These are phyloP conservation scores for Gaultheria prostrata DNA, from an alignment of 148 eudicot species.

Conservation along the genomic window DNA sequence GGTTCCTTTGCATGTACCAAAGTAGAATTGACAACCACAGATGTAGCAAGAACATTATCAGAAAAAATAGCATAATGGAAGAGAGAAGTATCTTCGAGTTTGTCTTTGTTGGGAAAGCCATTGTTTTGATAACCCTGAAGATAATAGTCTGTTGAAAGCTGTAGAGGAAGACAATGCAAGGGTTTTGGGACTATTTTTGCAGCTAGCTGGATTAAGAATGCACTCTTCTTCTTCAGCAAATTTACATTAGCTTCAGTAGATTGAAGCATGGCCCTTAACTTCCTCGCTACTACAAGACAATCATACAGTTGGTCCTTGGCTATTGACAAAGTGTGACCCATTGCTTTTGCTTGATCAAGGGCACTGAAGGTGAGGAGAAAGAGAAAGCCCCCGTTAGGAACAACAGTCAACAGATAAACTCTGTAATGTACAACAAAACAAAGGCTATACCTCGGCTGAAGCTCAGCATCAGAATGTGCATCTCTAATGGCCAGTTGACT, in stretches of 20 bases:
- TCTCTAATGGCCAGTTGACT: slow-evolving; percentile 68
- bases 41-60: slow-evolving; percentile 91
- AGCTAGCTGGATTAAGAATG: slow-evolving; percentile 89
- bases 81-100: slow-evolving; percentile 76
- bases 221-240: slow-evolving; percentile 72
- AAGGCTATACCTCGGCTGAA: slow-evolving; percentile 60
- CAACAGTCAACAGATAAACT: slow-evolving; percentile 10
- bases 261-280: slow-evolving; percentile 93
- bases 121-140: slow-evolving; percentile 50
- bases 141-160: slow-evolving; percentile 73
- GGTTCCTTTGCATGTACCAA: slow-evolving; percentile 81
- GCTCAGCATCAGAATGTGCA: slow-evolving; percentile 78
- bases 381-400: slow-evolving; percentile 21
- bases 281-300: slow-evolving; percentile 64
- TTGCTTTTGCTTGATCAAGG: slow-evolving; percentile 75
- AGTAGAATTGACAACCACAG: slow-evolving; percentile 93
- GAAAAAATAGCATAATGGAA: slow-evolving; percentile 95
- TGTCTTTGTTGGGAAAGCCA: slow-evolving; percentile 48
- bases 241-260: slow-evolving; percentile 59
- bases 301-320: slow-evolving; percentile 88
- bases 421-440: neutral
- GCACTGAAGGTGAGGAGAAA: slow-evolving; percentile 50
- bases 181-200: slow-evolving; percentile 93
- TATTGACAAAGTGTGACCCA: slow-evolving; percentile 78
- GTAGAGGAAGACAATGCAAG: slow-evolving; percentile 80